These are phyloP conservation scores for Kuraishia ogatae DNA, from an alignment of 805 yeast species.

Conservation along the genomic window DNA sequence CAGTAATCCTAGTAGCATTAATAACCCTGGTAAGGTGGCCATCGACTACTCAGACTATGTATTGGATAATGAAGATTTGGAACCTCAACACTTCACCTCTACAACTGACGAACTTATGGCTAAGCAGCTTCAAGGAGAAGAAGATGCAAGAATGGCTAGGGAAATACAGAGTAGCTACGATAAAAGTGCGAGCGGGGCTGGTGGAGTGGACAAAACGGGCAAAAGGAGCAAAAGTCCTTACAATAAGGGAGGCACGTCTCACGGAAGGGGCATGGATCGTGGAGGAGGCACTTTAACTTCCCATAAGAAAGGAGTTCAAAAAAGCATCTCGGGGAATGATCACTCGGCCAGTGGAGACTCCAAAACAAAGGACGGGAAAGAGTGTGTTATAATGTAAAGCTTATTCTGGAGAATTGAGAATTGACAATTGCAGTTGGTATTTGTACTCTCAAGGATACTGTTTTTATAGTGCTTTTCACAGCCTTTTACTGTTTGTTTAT, in stretches of 20 bases:
- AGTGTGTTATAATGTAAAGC: conserved; percentile 1
- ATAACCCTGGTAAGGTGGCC: neutral
- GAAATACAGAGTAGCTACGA: conserved; percentile 16
- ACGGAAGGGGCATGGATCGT: neutral
- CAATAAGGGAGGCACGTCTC: neutral
- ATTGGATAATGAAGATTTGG: conserved; percentile 16
- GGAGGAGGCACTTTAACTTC: too few relatives aligned
- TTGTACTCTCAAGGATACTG: too few relatives aligned
- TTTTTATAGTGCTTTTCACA: too few relatives aligned
- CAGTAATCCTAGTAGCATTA: neutral
- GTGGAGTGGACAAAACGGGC: conserved; percentile 26
- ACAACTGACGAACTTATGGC: conserved; percentile 11
- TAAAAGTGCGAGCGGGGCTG: neutral
- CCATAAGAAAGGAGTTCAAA: too few relatives aligned
- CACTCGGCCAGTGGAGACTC: too few relatives aligned
- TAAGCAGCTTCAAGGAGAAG: conserved; percentile 21
- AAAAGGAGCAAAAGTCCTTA: conserved; percentile 20
- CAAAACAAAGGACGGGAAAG: neutral
- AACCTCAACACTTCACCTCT: conserved; percentile 7
- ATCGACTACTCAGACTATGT: conserved; percentile 10
- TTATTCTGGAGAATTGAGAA: too few relatives aligned
- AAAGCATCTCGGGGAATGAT: too few relatives aligned
- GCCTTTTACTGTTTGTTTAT: too few relatives aligned
- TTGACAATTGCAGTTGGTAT: too few relatives aligned
- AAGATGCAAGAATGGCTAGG: conserved; percentile 21